Conservation (phyloP, 495 filamentous ascomycete species). For the Daldinia childiae region DNA sequence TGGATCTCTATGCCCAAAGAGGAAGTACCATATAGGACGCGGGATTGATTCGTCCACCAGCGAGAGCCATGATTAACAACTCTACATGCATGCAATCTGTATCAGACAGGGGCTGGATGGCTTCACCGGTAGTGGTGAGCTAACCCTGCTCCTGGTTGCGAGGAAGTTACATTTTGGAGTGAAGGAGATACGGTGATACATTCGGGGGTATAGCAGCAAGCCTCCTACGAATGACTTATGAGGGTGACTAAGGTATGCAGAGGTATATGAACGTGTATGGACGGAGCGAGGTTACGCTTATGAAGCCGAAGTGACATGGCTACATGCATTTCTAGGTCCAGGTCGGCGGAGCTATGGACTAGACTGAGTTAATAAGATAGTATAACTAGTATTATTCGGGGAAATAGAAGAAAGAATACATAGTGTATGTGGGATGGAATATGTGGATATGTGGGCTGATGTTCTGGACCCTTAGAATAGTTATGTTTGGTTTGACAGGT, state of each 20-base stretch:
- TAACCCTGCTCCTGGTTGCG: slow-evolving; percentile 12
- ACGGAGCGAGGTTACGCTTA: slow-evolving; percentile 6
- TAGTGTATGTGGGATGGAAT: too few relatives aligned
- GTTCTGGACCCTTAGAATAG: slow-evolving; percentile 28
- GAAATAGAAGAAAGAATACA: slow-evolving; percentile 20
- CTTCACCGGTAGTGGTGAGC: slow-evolving; percentile 16
- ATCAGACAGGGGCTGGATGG: slow-evolving; percentile 8
- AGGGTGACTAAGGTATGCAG: slow-evolving; percentile 21
- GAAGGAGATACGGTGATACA: slow-evolving; percentile 18
- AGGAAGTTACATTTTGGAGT: slow-evolving; percentile 33
- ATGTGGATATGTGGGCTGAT: slow-evolving; percentile 2
- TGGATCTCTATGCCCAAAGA: slow-evolving; percentile 32
- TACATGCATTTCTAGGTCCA: slow-evolving; percentile 25
- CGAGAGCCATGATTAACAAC: slow-evolving; percentile 14
- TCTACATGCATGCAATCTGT: slow-evolving; percentile 19
- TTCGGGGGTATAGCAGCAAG: slow-evolving; percentile 21
- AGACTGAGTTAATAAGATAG: slow-evolving; percentile 10
- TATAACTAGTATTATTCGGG: slow-evolving; percentile 16
- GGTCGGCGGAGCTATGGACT: slow-evolving; percentile 27
- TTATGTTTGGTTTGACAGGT: slow-evolving; percentile 14
- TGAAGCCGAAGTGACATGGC: slow-evolving; percentile 21
- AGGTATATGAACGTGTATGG: background rate
- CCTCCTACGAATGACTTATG: slow-evolving; percentile 13
- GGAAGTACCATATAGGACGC: slow-evolving; percentile 26
- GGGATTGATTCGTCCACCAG: slow-evolving; percentile 22